Percentiles rank a stretch among this genome's conserved stretches.
Evolutionary conservation across 345 rosid species (phyloP).

Genomic region (Populus euphratica): DNA sequence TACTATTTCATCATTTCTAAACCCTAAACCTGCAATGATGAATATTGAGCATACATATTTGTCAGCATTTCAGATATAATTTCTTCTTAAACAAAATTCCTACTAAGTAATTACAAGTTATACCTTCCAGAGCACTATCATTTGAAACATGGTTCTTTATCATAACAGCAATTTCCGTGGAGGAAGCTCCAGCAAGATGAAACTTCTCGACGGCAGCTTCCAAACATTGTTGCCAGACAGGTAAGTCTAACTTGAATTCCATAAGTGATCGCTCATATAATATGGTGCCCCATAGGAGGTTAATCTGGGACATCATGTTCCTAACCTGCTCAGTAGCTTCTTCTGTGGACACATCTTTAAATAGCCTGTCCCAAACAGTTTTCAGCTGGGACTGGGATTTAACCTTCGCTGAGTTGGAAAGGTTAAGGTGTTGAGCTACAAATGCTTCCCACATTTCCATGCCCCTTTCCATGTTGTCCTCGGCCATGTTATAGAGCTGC

Average conservation of each 20-base stretch:
- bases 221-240: slow-evolving; percentile 66
- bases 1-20: slow-evolving; percentile 65
- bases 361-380: slow-evolving; percentile 34
- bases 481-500: slow-evolving; percentile 64
- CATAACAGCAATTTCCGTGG: slow-evolving; percentile 52
- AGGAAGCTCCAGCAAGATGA: slow-evolving; percentile 68
- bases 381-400: slow-evolving; percentile 23
- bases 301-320: slow-evolving; percentile 55
- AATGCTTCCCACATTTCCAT: slow-evolving; percentile 63
- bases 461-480: slow-evolving; percentile 66
- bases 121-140: slow-evolving; percentile 61
- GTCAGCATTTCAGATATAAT: slow-evolving; percentile 11
- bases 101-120: neutral
- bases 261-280: slow-evolving; percentile 81
- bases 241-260: slow-evolving; percentile 75
- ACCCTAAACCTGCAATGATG: slow-evolving; percentile 51
- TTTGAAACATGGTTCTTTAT: slow-evolving; percentile 60
- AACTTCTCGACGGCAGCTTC: slow-evolving; percentile 78
- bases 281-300: slow-evolving; percentile 72
- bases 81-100: neutral
- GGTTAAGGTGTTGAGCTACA: slow-evolving; percentile 31
- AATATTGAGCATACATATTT: slow-evolving; percentile 1
- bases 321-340: slow-evolving; percentile 50
- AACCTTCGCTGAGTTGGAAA: slow-evolving; percentile 21
- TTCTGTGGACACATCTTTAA: slow-evolving; percentile 41